phyloP scores from a whole-genome alignment of 371 early-diverging fungal genomes.

The Encephalitozoon romaleae region DNA sequence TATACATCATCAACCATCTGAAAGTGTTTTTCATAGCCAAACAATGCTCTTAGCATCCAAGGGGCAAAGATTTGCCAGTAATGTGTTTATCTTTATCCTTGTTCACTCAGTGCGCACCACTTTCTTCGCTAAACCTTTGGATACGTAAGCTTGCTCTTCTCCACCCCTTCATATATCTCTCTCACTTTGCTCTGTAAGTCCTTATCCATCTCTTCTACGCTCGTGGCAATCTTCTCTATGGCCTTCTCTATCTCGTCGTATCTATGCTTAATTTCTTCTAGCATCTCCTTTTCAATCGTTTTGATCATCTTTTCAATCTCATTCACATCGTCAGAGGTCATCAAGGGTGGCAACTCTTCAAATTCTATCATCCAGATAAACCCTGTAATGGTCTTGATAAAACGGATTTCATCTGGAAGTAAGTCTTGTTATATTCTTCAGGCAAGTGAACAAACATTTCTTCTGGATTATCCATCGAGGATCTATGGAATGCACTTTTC shows the following conservation, averaged over 20 bases:
- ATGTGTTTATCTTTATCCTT: background rate
- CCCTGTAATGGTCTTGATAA: background rate
- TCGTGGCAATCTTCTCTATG: background rate
- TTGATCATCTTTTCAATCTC: background rate
- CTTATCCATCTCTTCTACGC: no score
- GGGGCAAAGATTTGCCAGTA: background rate
- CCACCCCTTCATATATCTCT: background rate
- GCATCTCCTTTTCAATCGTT: background rate
- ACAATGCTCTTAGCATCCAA: background rate
- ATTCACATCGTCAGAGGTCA: background rate
- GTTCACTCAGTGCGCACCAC: background rate
- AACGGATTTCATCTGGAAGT: background rate
- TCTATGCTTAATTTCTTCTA: background rate
- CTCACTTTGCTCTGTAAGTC: background rate
- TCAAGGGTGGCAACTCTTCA: background rate
- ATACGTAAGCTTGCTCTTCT: background rate
- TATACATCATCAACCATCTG: conserved; percentile 11
- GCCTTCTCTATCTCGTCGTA: background rate
- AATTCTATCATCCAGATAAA: background rate
- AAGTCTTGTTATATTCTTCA: background rate
- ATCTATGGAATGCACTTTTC: conserved; percentile 17
- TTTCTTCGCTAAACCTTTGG: background rate
- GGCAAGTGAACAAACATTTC: conserved; percentile 5
- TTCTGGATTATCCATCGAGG: conserved; percentile 32
- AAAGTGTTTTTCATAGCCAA: conserved; percentile 1